phyloP scores from a whole-genome alignment of 2,329 filamentous ascomycete genomes.

The Fusarium pilosicola region DNA sequence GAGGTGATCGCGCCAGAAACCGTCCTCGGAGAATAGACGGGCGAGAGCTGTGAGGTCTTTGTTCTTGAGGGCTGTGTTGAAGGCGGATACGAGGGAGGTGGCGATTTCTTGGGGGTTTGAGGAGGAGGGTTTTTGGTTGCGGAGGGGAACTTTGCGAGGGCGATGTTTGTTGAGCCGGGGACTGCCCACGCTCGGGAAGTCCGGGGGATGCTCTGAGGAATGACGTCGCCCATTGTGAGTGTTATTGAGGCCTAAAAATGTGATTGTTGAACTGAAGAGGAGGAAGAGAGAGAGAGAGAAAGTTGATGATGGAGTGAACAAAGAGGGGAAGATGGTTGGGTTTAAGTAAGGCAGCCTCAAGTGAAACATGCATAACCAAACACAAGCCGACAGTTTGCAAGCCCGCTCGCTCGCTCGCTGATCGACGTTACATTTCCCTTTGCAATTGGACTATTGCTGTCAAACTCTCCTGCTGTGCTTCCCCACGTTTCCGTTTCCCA shows the following conservation, averaged over 20 bases:
- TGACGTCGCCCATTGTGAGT: constrained; percentile 34
- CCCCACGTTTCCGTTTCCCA: not conserved
- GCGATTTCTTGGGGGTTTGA: constrained; percentile 53
- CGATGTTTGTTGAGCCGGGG: constrained; percentile 66
- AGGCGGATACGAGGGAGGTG: constrained; percentile 47
- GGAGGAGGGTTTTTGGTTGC: constrained; percentile 38
- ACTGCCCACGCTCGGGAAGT: constrained; percentile 44
- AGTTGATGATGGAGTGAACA: not conserved
- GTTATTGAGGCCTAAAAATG: not conserved
- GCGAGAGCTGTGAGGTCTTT: constrained; percentile 50
- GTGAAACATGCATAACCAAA: constrained; percentile 18
- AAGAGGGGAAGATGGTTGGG: constrained; percentile 6
- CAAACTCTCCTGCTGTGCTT: not conserved
- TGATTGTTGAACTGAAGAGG: not conserved
- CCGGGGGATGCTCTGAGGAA: constrained; percentile 34
- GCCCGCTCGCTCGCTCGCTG: not conserved
- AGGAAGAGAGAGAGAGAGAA: not conserved
- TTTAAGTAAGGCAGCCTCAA: constrained; percentile 15
- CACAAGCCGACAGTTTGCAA: not conserved
- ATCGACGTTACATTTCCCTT: not conserved
- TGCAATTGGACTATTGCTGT: not conserved
- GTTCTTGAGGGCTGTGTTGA: constrained; percentile 55
- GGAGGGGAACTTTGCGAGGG: constrained; percentile 56
- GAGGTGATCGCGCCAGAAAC: constrained; percentile 69
- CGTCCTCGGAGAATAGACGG: constrained; percentile 47